phyloP scores from a whole-genome alignment of 805 yeast genomes.

The Starmerella vitae region DNA sequence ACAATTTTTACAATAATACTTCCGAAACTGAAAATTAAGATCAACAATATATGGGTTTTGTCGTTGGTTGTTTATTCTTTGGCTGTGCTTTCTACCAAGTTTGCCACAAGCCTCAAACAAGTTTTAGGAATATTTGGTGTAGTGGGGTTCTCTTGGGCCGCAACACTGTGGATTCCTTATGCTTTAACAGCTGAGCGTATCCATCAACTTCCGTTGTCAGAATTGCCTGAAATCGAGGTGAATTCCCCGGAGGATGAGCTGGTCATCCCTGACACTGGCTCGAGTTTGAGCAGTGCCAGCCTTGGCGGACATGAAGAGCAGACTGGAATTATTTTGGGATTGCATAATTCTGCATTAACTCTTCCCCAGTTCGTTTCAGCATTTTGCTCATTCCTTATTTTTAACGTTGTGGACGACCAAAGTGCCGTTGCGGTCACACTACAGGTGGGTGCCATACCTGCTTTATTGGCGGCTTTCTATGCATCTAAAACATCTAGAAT shows the following conservation, averaged over 20 bases:
- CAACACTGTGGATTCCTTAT: conserved; percentile 55
- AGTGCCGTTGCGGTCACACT: conserved; percentile 28
- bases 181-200: conserved; percentile 41
- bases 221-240: conserved; percentile 1
- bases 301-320: conserved; percentile 17
- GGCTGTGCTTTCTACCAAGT: conserved; percentile 37
- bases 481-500: conserved; percentile 8
- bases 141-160: conserved; percentile 52
- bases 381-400: conserved; percentile 28
- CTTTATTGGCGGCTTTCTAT: conserved; percentile 27
- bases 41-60: conserved; percentile 34
- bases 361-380: conserved; percentile 31
- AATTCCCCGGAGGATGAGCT: neutral
- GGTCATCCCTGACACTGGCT: neutral
- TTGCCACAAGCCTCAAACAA: conserved; percentile 29
- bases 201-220: conserved; percentile 20
- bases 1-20: conserved; percentile 15
- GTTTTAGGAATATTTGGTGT: conserved; percentile 40
- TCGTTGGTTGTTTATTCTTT: conserved; percentile 40
- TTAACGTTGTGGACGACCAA: conserved; percentile 22
- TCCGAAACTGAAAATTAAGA: conserved; percentile 9
- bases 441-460: conserved; percentile 28
- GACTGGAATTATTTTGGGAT: conserved; percentile 30
- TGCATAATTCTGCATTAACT: conserved; percentile 31
- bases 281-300: neutral